Base-by-base conservation (phyloP, 2,329 filamentous ascomycete genomes). In the Chrysoporthe deuterocubensis region DNA sequence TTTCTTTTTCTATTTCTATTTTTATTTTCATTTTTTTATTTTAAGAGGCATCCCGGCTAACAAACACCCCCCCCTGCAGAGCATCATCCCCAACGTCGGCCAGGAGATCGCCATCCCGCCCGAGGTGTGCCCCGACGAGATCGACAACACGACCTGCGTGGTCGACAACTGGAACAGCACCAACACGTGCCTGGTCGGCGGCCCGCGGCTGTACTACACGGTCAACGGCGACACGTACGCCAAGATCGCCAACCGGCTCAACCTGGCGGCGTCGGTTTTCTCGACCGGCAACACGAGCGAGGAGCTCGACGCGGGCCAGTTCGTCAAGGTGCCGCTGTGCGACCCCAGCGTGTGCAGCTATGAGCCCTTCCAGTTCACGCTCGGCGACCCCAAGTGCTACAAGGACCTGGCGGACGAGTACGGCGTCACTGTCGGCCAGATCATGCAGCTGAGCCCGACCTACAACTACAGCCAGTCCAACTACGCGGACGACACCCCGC, bases 361-460 rank as follows among this genome's bases (percentile, higher is more conserved):
- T 26, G 26, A 58, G 62, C 62, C 62, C 2, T 64, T 57, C 62
- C 62, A 64, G 52, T 64, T 64, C 62, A 37, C 21, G 4, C 14
- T 58, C 21, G 42, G 52, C 26, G 26, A 48, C 4, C 34, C 21
- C 21, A 37, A 64, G 62, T n/a, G 18, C 52, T 64, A 64, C 62
- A 64, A 64, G 62, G 62, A 64, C 62, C 52, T 64, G 62, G 62
- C 62, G 26, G 62, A 64, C 42, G 40, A 64, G 62, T 58, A 64
- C 52, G 54, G 54, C 42, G 21, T 32, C 26, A 64, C 62, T 26
- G 52, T 58, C 3, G 62, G 62, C 40, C 62, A 64, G 40, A 32
- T 64, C 40, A 64, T 61, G 58, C 58, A 44, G 42, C 18, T 61
- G 13, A 61, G 58, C 58, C 42, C 58, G 1, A 61, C 58, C 3